These are phyloP conservation scores for Flueggea neowawraea DNA, from an alignment of 441 rosid genomes.

Conservation along the genomic window DNA sequence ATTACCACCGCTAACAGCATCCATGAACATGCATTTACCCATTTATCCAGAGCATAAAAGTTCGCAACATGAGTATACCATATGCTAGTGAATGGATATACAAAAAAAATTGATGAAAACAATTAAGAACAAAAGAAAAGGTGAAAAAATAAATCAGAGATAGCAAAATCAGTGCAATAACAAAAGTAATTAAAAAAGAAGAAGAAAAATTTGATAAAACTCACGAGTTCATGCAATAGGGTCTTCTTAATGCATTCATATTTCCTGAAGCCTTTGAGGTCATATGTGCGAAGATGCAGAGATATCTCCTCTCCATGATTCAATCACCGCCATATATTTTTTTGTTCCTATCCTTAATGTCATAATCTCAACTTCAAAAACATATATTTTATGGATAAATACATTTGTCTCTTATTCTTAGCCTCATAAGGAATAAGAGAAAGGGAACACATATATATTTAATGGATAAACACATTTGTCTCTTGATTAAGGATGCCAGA, in stretches of 20 bases:
- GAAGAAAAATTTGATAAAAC: conserved; percentile 8
- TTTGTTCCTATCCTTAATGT: too few relatives aligned
- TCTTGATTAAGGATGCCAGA: too few relatives aligned
- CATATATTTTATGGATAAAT: too few relatives aligned
- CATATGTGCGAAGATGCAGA: conserved; percentile 94
- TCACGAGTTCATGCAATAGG: conserved; percentile 93
- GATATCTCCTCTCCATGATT: conserved; percentile 98
- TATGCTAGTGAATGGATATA: conserved; percentile 71
- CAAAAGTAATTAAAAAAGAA: conserved; percentile 1
- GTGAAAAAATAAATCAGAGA: neutral
- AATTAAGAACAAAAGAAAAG: conserved; percentile 11
- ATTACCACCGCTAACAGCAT: too few relatives aligned
- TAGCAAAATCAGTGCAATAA: neutral
- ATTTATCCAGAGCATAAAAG: conserved; percentile 79
- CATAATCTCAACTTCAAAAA: too few relatives aligned
- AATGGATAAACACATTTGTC: too few relatives aligned
- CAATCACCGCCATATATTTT: too few relatives aligned
- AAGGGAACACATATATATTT: too few relatives aligned
- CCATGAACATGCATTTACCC: conserved; percentile 38
- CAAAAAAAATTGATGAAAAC: neutral
- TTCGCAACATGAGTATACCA: conserved; percentile 86
- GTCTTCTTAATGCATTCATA: conserved; percentile 90
- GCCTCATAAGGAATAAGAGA: too few relatives aligned
- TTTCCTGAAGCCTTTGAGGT: conserved; percentile 92
- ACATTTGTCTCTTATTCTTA: too few relatives aligned